Evolutionary conservation across 192 early-diverging fungal species (phyloP), one percentile per base, ranked within the genome.

Genomic region (Coemansia reversa): DNA sequence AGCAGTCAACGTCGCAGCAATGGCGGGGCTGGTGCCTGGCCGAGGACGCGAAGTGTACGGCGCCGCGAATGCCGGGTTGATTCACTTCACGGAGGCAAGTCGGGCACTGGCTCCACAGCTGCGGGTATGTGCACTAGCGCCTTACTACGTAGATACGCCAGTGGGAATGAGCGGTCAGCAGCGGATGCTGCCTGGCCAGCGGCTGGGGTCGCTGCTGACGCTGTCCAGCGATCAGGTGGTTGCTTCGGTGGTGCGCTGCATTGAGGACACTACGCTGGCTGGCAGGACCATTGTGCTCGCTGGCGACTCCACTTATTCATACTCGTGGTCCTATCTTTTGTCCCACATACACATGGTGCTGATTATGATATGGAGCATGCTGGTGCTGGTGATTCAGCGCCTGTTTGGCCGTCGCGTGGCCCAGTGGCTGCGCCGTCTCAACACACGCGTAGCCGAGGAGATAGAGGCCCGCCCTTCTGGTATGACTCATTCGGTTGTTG

Each of bases 211-310:
- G 2, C 58, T 71, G 69, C 65, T 72, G 61, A 61, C 65, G n/a
- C 62, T 72, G 75, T 65, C 61, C 14, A 56, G 58, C 56, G 57
- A 61, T 14, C 75, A 77, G 58, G 75, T 77, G 47, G 75, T 72
- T 39, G 61, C 25, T 2, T 60, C 75, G 0, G 69, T 77, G 3
- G 11, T 77, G 24, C 65, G 75, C 24, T 77, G 75, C 49, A 77
- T 77, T 42, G 57, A 62, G 53, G 75, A 77, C 49, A 35, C 64
- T n/a, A 35, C 62, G 11, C 53, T 77, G 25, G 62, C 62, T 1
- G 75, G 75, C 25, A 56, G 42, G 5, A 77, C 75, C 9, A 51
- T 77, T 53, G 58, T 77, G 16, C 55, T 72, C 11, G 69, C 69
- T n/a, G 69, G 75, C 63, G 62, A 66, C n/a, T 72, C 69, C 16